Conservation (phyloP, 208 protist species). For the Leishmania aethiopica region DNA sequence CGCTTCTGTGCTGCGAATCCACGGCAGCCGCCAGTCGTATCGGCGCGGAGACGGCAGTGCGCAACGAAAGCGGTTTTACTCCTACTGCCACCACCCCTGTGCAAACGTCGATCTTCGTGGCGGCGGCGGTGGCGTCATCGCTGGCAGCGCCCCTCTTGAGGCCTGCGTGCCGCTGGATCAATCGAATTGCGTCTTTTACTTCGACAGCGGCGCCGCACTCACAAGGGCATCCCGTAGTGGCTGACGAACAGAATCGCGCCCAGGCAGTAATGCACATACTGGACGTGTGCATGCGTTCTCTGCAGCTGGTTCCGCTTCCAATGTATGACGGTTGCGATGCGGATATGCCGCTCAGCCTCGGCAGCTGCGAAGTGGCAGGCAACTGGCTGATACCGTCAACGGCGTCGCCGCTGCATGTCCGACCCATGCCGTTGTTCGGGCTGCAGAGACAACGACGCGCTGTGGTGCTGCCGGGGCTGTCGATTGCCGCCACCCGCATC, state of each 20-base stretch:
- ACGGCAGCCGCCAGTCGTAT: neutral
- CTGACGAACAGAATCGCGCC: neutral
- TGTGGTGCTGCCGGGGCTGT: conserved; percentile 43
- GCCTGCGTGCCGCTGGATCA: conserved; percentile 17
- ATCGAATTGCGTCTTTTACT: neutral
- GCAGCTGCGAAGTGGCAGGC: conserved; percentile 18
- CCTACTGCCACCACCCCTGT: conserved; percentile 11
- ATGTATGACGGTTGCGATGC: conserved; percentile 27
- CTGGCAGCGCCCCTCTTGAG: conserved; percentile 13
- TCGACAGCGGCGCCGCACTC: neutral
- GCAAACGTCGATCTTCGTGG: conserved; percentile 12
- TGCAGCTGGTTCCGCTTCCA: conserved; percentile 30
- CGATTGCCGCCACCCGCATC: conserved; percentile 46
- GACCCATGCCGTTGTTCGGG: neutral
- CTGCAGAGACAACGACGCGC: conserved; percentile 10
- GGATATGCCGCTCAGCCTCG: conserved; percentile 3
- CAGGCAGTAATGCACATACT: conserved; percentile 15
- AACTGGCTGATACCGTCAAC: conserved; percentile 25
- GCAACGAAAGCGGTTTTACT: conserved; percentile 1
- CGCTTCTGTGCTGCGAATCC: conserved; percentile 5
- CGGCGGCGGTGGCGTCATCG: neutral
- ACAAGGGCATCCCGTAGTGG: neutral
- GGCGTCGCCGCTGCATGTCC: conserved; percentile 13
- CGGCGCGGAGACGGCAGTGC: neutral
- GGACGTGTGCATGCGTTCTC: conserved; percentile 10